Conservation (phyloP, 805 yeast species). For the Candida hungchunana region DNA sequence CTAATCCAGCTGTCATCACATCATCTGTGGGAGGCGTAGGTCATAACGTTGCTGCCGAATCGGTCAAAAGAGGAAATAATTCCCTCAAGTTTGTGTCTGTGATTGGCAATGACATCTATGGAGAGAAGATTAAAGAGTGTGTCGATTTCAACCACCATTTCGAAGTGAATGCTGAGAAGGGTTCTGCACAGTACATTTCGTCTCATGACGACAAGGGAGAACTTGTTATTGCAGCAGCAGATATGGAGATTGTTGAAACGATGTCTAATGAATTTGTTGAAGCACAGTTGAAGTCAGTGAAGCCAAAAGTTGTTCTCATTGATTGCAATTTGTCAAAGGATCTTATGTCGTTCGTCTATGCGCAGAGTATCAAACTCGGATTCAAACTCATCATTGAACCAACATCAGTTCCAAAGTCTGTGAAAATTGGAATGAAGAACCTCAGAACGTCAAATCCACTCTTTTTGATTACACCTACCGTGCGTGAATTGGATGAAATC, state of each 20-base stretch:
- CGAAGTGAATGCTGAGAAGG: constrained; percentile 8
- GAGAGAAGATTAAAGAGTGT: constrained; percentile 34
- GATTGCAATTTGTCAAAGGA: constrained; percentile 63
- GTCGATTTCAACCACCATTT: constrained; percentile 29
- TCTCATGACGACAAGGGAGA: constrained; percentile 60
- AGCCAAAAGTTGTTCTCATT: constrained; percentile 49
- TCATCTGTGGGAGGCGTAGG: constrained; percentile 83
- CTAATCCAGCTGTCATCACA: constrained; percentile 62
- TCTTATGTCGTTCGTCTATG: constrained; percentile 35
- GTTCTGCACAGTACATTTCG: constrained; percentile 73
- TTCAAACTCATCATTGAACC: constrained; percentile 62
- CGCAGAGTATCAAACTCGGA: constrained; percentile 21
- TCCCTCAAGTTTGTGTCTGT: constrained; percentile 47
- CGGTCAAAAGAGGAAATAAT: constrained; percentile 33
- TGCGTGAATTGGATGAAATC: constrained; percentile 53
- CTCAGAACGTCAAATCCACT: constrained; percentile 8
- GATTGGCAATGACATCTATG: constrained; percentile 58
- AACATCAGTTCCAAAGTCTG: constrained; percentile 65
- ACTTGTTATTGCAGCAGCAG: constrained; percentile 74
- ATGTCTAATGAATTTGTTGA: constrained; percentile 40
- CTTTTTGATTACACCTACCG: constrained; percentile 55
- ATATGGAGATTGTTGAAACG: constrained; percentile 67
- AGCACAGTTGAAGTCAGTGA: constrained; percentile 34
- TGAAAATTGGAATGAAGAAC: constrained; percentile 19
- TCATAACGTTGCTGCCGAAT: constrained; percentile 69